Base-by-base conservation (phyloP, 1,284 basidiomycete species). In the Dichomitus squalens region DNA sequence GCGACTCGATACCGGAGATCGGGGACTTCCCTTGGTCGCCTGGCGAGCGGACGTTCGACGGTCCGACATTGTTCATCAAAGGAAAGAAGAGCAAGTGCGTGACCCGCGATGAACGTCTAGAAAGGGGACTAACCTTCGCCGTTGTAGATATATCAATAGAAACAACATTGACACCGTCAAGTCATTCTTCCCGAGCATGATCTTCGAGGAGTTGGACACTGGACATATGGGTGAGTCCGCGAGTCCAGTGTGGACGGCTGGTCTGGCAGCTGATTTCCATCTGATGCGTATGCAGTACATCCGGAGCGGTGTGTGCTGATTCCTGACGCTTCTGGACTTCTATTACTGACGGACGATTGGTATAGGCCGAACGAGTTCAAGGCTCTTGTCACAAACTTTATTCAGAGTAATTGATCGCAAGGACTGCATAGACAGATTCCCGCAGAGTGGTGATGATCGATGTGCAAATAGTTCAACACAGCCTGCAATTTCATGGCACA, bases 1-100 rank as follows among this genome's bases (percentile, higher is more conserved):
- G 78, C 4, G 74, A 81, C 4, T 78, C 84, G 0, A 84, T 95
- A 4, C 70, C 79, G 0, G 82, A 86, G 25, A 77, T 95, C 3
- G 93, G 92, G 2, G 79, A 79, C 6, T 96, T 96, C 66, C 93
- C 93, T 0, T 87, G 86, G 63, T 76, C 74, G 20, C 78, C 82
- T 0, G 82, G 81, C 0, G 82, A 90, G 61, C 72, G 73, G 14
- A 73, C 61, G 3, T 95, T 86, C 83, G 68, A 79, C 6, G 87
- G 88, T 0, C 77, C 76, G 44, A 82, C 88, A 0, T 71, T 96
- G 9, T 90, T 93, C 61, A 80, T 95, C 62, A 95, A 93, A 68
- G 93, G 94, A 1, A 74, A 75, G 25, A 86, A 84, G 74, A 93
- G 88, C 84, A 83, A 82, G 85, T 89, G 59, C 74, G 16, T 47